Evolutionary conservation across 2,329 filamentous ascomycete genomes (phyloP).

Genomic region (Leptographium lundbergii): DNA sequence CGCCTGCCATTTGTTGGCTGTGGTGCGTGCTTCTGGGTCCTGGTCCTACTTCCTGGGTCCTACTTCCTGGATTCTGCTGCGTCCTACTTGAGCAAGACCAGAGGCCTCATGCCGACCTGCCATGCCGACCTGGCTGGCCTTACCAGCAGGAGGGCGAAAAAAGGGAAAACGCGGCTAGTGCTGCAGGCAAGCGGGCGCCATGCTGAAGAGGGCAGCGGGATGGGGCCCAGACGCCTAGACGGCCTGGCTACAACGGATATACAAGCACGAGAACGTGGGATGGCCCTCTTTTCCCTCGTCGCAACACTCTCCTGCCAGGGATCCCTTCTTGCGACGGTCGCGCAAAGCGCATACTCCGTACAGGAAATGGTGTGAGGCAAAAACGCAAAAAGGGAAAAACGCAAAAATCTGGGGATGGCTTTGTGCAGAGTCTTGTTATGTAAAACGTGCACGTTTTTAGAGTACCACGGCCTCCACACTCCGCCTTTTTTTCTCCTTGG

Average conservation of each 20-base stretch:
- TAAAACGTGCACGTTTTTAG: not conserved
- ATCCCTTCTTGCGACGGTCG: no score
- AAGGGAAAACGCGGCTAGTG: not conserved
- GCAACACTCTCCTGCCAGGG: no score
- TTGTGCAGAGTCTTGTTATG: not conserved
- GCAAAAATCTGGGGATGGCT: not conserved
- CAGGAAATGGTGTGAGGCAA: not conserved
- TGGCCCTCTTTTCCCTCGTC: not conserved
- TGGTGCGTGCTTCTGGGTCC: no score
- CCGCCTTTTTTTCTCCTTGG: not conserved
- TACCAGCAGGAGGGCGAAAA: not conserved
- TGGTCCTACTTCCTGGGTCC: no score
- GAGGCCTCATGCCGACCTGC: not conserved
- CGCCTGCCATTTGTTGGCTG: no score
- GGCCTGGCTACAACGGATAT: not conserved
- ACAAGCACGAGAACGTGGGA: not conserved
- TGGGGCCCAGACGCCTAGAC: not conserved
- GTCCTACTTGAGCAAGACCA: no score
- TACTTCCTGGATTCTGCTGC: no score
- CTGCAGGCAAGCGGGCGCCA: conserved; percentile 1
- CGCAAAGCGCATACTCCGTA: no score
- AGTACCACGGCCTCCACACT: not conserved
- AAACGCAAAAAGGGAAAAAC: not conserved
- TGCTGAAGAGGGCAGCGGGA: not conserved
- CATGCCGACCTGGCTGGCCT: not conserved